Evolutionary conservation across 768 basidiomycete species (phyloP).

Genomic region (Tephrocybe rancida): DNA sequence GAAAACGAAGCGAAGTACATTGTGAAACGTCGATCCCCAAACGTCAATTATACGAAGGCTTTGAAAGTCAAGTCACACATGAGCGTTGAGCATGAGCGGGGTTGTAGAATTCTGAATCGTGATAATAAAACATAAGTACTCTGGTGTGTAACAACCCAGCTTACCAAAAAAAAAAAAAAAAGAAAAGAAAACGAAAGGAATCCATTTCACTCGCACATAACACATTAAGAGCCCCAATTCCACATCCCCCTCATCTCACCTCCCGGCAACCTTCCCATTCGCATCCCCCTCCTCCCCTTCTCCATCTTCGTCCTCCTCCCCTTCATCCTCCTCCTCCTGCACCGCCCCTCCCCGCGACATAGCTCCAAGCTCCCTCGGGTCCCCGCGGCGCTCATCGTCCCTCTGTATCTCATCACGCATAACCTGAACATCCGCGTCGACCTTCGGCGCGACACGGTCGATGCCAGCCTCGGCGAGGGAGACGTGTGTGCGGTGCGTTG

Average conservation of each 20-base stretch:
- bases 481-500: conserved; percentile 79
- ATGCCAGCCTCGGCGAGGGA: conserved; percentile 88
- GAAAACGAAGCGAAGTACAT: no score
- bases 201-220: no score
- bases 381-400: conserved; percentile 50
- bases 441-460: conserved; percentile 84
- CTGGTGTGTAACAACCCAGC: neutral
- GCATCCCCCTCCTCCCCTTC: conserved; percentile 33
- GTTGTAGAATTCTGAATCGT: neutral
- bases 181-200: neutral
- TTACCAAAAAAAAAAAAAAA: neutral
- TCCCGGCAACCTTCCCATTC: conserved; percentile 29
- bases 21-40: no score
- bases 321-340: conserved; percentile 30
- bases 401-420: conserved; percentile 79
- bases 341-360: conserved; percentile 18
- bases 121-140: neutral
- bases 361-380: conserved; percentile 31
- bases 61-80: no score
- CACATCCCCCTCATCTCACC: no score
- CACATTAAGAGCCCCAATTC: no score
- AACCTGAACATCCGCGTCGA: conserved; percentile 82
- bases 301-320: conserved; percentile 30
- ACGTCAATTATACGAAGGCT: no score
- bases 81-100: neutral